These are phyloP conservation scores for Blastomyces emzantsi DNA, from an alignment of 2,329 filamentous ascomycete genomes.

Conservation along the genomic window DNA sequence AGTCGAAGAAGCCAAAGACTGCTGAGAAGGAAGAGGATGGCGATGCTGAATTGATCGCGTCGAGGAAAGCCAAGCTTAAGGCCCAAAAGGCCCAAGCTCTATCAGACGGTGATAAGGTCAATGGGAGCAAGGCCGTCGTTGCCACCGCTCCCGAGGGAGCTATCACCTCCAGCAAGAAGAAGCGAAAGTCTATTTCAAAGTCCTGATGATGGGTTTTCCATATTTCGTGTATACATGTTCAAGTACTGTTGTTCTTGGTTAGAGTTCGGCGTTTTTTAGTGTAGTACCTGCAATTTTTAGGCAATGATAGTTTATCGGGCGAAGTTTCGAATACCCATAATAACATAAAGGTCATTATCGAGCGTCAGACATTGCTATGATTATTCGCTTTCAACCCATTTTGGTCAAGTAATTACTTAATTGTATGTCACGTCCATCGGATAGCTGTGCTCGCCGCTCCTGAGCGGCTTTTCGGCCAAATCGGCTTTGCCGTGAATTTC, in stretches of 20 bases:
- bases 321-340: conserved; percentile 21
- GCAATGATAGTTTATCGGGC: conserved; percentile 1
- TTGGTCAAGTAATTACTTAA: conserved; percentile 23
- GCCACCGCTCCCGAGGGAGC: conserved; percentile 15
- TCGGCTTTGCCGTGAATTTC: conserved; percentile 8
- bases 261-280: conserved; percentile 7
- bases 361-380: background rate
- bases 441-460: too few species aligned
- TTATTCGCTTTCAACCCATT: conserved; percentile 3
- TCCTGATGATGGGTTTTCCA: conserved; percentile 23
- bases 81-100: conserved; percentile 40
- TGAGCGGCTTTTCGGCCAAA: background rate
- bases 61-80: conserved; percentile 42
- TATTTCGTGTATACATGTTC: conserved; percentile 16
- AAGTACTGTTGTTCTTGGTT: conserved; percentile 18
- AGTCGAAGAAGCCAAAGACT: conserved; percentile 31
- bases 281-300: conserved; percentile 1
- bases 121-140: conserved; percentile 20
- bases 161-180: conserved; percentile 26
- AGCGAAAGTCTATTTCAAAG: conserved; percentile 34
- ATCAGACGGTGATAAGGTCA: conserved; percentile 19
- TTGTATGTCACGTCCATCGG: too few species aligned
- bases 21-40: conserved; percentile 30
- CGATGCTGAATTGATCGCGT: conserved; percentile 26
- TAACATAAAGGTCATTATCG: conserved; percentile 17